Base-by-base conservation (phyloP, 2,329 filamentous ascomycete species). In the Ascochyta rabiei region DNA sequence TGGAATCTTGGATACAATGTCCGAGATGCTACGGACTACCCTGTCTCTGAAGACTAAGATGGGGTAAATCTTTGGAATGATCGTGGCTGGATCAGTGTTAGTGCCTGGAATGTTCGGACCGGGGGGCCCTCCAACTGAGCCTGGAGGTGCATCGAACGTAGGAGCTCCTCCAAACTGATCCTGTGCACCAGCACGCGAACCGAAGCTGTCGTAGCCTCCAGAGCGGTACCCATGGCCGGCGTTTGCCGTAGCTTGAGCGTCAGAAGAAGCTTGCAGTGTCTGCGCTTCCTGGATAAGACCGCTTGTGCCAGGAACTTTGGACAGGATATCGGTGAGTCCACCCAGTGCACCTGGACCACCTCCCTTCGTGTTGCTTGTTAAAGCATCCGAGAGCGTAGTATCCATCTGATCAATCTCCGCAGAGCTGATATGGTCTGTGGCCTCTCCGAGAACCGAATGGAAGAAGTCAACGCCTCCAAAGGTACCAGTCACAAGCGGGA, bases 31-130 rank as follows among this genome's bases (percentile, higher is more conserved):
- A 64, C 91, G 91, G 45, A 97, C 93, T 49, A 99, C 92, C 69
- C 89, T 95, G 79, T 99, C 95, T 56, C 93, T 86, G 81, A 98
- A 99, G 56, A 90, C 84, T 0, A 99, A 83, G 56, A 99, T 96
- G 0, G 95, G 95, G 69, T 98, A 98, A 62, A 99, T 97, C 76
- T 96, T 79, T 0, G 72, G 71, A 31, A 80, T 75, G 21, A 78
- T 70, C 21, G 71, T 75, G 19, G 77, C 69, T 2, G 78, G 77
- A 50, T 97, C 93, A 56, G 96, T 90, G 66, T 86, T 89, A 81
- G 93, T 90, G 6, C 89, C 91, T 18, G 89, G 89, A 9, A 92
- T 85, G 13, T 85, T 76, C 60, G 76, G 77, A 10, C 75, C 77
- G 37, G 78, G 76, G 24, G 77, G 76, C 6, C 74, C 77, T 34